Conservation (phyloP, 176 grass and related monocot genomes). For the Aegilops bicornis region DNA sequence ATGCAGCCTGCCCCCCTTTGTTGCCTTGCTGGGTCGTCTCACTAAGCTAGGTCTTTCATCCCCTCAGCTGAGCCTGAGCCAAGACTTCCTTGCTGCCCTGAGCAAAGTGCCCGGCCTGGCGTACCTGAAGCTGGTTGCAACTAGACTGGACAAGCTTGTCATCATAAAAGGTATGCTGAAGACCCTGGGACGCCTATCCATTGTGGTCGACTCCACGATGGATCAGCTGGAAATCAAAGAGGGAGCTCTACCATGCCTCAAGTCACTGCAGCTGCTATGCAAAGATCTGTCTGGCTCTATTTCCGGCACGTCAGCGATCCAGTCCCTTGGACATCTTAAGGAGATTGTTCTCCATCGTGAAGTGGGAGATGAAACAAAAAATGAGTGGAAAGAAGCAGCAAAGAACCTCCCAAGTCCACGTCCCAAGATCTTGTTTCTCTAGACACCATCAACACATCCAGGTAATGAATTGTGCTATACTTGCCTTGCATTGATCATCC, state of each 20-base stretch:
- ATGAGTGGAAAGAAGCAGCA: background rate
- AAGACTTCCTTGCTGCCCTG: background rate
- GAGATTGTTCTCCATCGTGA: background rate
- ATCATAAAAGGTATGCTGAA: too few species aligned
- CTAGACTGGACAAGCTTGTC: too few species aligned
- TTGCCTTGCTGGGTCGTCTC: background rate
- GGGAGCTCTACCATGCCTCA: background rate
- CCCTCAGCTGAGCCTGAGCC: background rate
- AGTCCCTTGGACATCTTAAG: fast-evolving
- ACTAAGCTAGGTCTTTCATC: background rate
- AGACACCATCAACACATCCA: background rate
- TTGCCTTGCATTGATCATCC: too few species aligned
- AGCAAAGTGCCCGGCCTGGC: too few species aligned
- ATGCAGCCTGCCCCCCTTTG: background rate
- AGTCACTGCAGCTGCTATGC: background rate
- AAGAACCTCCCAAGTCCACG: background rate
- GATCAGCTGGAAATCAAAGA: background rate
- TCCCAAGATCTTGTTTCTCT: background rate
- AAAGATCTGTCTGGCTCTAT: background rate
- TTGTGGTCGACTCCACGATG: background rate
- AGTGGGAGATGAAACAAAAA: background rate
- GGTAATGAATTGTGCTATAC: too few species aligned
- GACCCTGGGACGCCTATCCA: background rate
- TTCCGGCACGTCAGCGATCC: fast-evolving
- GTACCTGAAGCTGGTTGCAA: too few species aligned